These are phyloP conservation scores for Pseudogymnoascus sp. DNA, from an alignment of 2,329 filamentous ascomycete species.

Conservation along the genomic window DNA sequence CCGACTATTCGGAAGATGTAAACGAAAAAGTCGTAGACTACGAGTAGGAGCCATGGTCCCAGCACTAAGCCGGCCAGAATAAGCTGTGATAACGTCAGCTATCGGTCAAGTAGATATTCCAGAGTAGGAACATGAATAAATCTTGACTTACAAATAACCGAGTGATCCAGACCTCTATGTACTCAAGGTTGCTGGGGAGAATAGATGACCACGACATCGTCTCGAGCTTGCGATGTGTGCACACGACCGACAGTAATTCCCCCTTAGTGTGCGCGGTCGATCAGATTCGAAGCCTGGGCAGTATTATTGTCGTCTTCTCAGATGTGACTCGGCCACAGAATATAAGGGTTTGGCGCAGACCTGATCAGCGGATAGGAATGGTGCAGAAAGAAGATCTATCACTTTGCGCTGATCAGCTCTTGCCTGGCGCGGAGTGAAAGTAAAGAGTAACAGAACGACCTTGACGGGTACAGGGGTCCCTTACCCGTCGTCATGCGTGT, in stretches of 20 bases:
- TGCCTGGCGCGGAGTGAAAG: neutral
- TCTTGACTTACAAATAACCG: slow-evolving; percentile 48
- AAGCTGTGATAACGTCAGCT: slow-evolving; percentile 36
- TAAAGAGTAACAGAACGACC: slow-evolving; percentile 1
- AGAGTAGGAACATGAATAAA: slow-evolving; percentile 11
- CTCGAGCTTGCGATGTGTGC: neutral
- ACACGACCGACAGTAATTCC: neutral
- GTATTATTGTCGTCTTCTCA: neutral
- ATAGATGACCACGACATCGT: slow-evolving; percentile 59
- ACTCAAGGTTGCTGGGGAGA: slow-evolving; percentile 47
- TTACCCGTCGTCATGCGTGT: slow-evolving; percentile 3
- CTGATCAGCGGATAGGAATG: neutral
- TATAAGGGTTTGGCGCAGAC: neutral
- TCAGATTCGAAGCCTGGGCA: neutral
- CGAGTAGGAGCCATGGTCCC: slow-evolving; percentile 51
- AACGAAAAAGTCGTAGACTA: slow-evolving; percentile 55
- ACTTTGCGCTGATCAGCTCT: slow-evolving; percentile 1
- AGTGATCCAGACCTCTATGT: slow-evolving; percentile 53
- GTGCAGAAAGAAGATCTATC: neutral
- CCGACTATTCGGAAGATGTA: slow-evolving; percentile 50
- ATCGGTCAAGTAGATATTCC: neutral
- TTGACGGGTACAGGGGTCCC: slow-evolving; percentile 8
- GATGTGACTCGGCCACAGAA: neutral
- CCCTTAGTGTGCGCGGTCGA: neutral
- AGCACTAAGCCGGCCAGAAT: slow-evolving; percentile 51